Percentiles rank a stretch among this genome's conserved stretches.
These are phyloP conservation scores for Camellia oleifera DNA, from an alignment of 179 eudicot species.

Conservation along the genomic window DNA sequence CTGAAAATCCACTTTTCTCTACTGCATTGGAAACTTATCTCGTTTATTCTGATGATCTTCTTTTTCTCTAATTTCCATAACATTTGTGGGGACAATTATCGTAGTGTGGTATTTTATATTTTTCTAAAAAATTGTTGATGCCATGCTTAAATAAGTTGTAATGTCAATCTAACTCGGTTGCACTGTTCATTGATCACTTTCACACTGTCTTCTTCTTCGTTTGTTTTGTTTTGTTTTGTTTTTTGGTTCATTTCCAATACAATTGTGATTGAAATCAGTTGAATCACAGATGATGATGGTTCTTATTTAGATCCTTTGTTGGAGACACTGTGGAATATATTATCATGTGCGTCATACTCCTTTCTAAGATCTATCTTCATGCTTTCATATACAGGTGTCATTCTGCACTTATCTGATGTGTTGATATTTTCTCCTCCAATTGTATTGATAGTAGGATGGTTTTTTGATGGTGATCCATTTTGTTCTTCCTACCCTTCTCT, in stretches of 20 bases:
- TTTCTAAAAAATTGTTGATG: not conserved
- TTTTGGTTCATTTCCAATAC: not conserved
- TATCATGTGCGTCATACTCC: conserved; percentile 45
- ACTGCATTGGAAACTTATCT: not conserved
- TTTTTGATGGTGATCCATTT: not conserved
- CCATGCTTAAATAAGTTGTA: not conserved
- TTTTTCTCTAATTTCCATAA: not conserved
- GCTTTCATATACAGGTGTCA: conserved; percentile 52
- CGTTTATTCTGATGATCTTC: not conserved
- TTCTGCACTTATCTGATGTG: conserved; percentile 48
- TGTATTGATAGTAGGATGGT: not conserved
- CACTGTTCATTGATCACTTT: not conserved
- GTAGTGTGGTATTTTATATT: not conserved
- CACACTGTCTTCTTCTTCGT: not conserved
- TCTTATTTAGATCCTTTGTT: conserved; percentile 51
- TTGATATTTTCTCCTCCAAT: conserved; percentile 23
- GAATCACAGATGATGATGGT: conserved; percentile 52
- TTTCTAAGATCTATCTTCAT: conserved; percentile 42
- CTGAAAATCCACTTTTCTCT: not conserved
- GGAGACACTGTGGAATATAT: conserved; percentile 57
- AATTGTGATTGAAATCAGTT: conserved; percentile 34
- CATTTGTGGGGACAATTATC: not conserved
- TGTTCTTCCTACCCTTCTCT: not conserved
- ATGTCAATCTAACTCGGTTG: not conserved
- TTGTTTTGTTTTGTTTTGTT: not conserved